Evolutionary conservation across 768 basidiomycete genomes (phyloP).

Genomic region (Boletus speciosus): DNA sequence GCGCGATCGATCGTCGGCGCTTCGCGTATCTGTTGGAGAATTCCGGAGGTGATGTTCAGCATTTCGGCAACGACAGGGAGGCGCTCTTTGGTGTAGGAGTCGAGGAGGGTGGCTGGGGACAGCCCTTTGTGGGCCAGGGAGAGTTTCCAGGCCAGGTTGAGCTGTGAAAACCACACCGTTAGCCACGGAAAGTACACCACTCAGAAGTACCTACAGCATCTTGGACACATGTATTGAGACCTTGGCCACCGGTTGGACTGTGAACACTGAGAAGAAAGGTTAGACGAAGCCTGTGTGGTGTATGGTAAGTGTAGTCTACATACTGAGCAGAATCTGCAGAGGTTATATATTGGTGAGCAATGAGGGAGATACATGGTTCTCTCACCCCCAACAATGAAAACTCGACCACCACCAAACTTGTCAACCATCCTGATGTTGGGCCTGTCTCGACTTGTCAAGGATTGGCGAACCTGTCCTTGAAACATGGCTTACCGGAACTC

Average conservation of each 20-base stretch:
- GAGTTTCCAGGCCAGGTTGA: conserved; percentile 46
- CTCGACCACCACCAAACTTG: conserved; percentile 39
- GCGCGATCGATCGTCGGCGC: background rate
- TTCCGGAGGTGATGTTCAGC: conserved; percentile 37
- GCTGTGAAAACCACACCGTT: conserved; percentile 17
- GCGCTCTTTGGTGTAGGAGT: conserved; percentile 43
- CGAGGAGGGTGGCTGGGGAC: conserved; percentile 35
- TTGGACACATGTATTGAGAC: conserved; percentile 37
- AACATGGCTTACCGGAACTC: conserved; percentile 27
- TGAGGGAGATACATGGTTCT: background rate
- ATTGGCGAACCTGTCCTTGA: background rate
- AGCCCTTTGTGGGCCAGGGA: conserved; percentile 39
- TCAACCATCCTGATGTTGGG: conserved; percentile 49
- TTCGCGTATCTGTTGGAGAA: conserved; percentile 7
- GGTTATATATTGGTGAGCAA: background rate
- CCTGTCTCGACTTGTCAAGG: conserved; percentile 22
- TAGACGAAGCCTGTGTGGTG: background rate
- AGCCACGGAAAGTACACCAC: background rate
- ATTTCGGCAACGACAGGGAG: conserved; percentile 45
- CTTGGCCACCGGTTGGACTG: conserved; percentile 28
- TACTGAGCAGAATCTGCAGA: conserved; percentile 45
- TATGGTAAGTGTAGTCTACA: background rate
- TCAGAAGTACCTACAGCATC: conserved; percentile 33
- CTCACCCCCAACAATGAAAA: conserved; percentile 46
- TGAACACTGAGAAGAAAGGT: conserved; percentile 16